These are phyloP conservation scores for Coprinellus micaceus DNA, from an alignment of 768 basidiomycete species.

Conservation along the genomic window DNA sequence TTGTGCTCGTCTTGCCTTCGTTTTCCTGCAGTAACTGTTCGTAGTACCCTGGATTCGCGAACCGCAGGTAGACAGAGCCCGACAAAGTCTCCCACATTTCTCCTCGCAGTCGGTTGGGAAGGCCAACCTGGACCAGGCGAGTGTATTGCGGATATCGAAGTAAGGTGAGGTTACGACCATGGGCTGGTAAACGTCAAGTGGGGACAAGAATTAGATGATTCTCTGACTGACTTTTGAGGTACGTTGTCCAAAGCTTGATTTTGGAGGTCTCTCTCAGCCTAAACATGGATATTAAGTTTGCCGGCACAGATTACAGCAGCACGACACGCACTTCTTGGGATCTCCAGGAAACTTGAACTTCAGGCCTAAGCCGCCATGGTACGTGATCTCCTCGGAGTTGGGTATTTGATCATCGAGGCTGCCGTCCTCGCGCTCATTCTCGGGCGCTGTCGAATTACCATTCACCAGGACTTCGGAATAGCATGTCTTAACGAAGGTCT, in stretches of 20 bases:
- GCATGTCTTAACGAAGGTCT: conserved; percentile 85
- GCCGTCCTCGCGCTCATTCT: conserved; percentile 67
- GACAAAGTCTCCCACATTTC: conserved; percentile 99
- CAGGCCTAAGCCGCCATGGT: conserved; percentile 76
- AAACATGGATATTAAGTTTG: conserved; percentile 8
- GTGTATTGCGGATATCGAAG: conserved; percentile 96
- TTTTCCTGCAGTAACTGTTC: conserved; percentile 70
- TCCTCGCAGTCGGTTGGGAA: conserved; percentile 90
- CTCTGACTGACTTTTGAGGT: conserved; percentile 65
- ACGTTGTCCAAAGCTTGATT: conserved; percentile 91
- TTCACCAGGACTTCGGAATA: conserved; percentile 89
- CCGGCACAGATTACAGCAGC: background rate
- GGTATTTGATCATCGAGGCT: conserved; percentile 55
- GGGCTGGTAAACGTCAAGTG: conserved; percentile 45
- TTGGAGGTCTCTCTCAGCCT: conserved; percentile 90
- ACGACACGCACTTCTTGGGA: conserved; percentile 69
- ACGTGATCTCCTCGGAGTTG: conserved; percentile 45
- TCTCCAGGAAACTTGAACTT: conserved; percentile 91
- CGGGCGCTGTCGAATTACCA: conserved; percentile 50
- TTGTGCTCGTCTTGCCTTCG: conserved; percentile 73
- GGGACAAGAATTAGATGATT: conserved; percentile 1
- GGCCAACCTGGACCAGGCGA: conserved; percentile 93
- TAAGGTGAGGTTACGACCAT: conserved; percentile 93
- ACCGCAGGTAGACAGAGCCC: conserved; percentile 89
- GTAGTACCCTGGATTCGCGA: conserved; percentile 81